Percentiles rank a stretch among this genome's conserved stretches.
Evolutionary conservation across 208 protist species (phyloP).

Genomic region (Wallacemonas collosoma): DNA sequence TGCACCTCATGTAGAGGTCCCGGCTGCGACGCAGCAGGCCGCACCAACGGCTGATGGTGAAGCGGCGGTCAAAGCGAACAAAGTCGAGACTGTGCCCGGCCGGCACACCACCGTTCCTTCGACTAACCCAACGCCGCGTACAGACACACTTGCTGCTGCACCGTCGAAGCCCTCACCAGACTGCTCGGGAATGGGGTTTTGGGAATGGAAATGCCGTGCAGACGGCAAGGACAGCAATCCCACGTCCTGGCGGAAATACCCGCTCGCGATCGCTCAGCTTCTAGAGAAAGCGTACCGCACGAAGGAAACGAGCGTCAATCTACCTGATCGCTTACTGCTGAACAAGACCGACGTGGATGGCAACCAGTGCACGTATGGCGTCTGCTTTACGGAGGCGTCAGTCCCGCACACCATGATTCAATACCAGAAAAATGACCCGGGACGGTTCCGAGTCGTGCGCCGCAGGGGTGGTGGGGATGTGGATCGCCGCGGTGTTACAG

Average conservation of each 20-base stretch:
- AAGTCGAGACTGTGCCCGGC: background rate
- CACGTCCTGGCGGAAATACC: slow-evolving; percentile 53
- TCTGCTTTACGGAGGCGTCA: slow-evolving; percentile 55
- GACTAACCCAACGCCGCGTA: too few relatives aligned
- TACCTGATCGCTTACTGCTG: slow-evolving; percentile 40
- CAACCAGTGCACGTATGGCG: slow-evolving; percentile 42
- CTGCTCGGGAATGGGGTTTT: slow-evolving; percentile 25
- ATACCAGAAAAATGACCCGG: slow-evolving; percentile 41
- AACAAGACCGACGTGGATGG: background rate
- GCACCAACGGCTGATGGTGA: background rate
- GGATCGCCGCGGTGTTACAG: slow-evolving; percentile 27
- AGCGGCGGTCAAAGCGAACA: background rate
- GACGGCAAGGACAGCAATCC: slow-evolving; percentile 42
- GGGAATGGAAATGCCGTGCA: slow-evolving; percentile 60
- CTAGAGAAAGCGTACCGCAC: slow-evolving; percentile 50
- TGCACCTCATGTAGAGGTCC: background rate
- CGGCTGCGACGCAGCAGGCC: background rate
- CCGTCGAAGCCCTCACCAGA: too few relatives aligned
- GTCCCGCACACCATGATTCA: slow-evolving; percentile 56
- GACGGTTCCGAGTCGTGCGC: slow-evolving; percentile 39
- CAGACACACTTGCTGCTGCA: too few relatives aligned
- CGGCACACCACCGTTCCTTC: too few relatives aligned
- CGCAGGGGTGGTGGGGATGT: slow-evolving; percentile 36
- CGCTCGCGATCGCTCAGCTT: slow-evolving; percentile 40
- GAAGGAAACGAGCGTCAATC: slow-evolving; percentile 22